These are phyloP conservation scores for Conticribra guillardii DNA, from an alignment of 108 stramenopile genomes.

Conservation along the genomic window DNA sequence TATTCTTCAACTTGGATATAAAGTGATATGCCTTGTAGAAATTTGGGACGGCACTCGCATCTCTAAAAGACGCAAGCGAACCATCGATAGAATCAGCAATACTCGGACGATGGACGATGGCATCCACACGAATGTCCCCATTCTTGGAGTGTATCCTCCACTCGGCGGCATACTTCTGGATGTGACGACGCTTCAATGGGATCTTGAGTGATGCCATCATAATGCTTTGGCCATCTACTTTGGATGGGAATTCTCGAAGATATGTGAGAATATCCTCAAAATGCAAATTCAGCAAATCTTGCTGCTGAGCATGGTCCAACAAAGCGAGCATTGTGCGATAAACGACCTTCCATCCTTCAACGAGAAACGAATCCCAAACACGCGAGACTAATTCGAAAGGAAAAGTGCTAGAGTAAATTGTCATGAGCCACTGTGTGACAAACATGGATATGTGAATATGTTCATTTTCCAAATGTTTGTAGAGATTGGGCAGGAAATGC, in stretches of 20 bases:
- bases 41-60: background rate
- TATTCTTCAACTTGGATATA: conserved; percentile 5
- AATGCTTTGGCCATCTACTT: conserved; percentile 62
- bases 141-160: conserved; percentile 17
- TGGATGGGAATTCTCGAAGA: conserved; percentile 68
- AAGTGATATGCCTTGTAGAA: conserved; percentile 8
- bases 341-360: conserved; percentile 93
- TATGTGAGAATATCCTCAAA: conserved; percentile 82
- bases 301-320: conserved; percentile 59
- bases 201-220: conserved; percentile 71
- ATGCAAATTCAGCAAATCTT: conserved; percentile 51
- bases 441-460: conserved; percentile 93
- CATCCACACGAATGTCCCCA: conserved; percentile 8
- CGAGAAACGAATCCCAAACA: conserved; percentile 92
- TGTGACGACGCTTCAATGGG: conserved; percentile 66
- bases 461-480: conserved; percentile 83
- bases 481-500: conserved; percentile 78
- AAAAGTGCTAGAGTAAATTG: conserved; percentile 92
- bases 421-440: conserved; percentile 96
- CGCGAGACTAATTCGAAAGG: conserved; percentile 93
- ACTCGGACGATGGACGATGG: conserved; percentile 7
- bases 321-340: conserved; percentile 93
- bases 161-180: conserved; percentile 65
- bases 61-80: too few relatives aligned
- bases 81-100: conserved; percentile 2